Conservation (phyloP, 192 early-diverging fungal species). For the Chytriomyces hyalinus region DNA sequence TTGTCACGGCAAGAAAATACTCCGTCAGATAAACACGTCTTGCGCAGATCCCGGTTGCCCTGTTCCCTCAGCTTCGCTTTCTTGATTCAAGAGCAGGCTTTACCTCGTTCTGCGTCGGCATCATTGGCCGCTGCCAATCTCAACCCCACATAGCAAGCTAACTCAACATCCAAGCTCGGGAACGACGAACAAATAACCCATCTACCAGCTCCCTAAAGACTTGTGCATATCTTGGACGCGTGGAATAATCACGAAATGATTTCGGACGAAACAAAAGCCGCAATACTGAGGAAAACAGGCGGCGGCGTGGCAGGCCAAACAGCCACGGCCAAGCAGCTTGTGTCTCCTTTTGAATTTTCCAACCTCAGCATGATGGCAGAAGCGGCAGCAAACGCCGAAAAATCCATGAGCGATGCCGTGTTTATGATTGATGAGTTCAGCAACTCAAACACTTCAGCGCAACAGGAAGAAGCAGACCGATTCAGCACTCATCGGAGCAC, state of each 20-base stretch:
- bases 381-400: constrained; percentile 26
- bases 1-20: too few relatives aligned
- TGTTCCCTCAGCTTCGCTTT: too few relatives aligned
- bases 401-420: neutral
- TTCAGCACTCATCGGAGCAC: neutral
- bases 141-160: too few relatives aligned
- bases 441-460: neutral
- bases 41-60: too few relatives aligned
- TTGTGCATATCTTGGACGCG: too few relatives aligned
- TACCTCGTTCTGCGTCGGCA: too few relatives aligned
- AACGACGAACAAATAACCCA: too few relatives aligned
- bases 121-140: too few relatives aligned
- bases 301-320: neutral
- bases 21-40: too few relatives aligned
- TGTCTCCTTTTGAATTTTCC: constrained; percentile 1
- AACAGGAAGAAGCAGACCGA: neutral
- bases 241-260: constrained; percentile 3
- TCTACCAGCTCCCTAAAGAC: too few relatives aligned
- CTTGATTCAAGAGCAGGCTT: too few relatives aligned
- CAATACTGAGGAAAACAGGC: constrained; percentile 23
- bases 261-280: constrained; percentile 28
- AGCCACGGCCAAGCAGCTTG: neutral
- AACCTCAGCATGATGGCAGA: constrained; percentile 31
- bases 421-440: neutral
- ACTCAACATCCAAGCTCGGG: too few relatives aligned